Evolutionary conservation across 208 protist species (phyloP).

Genomic region (Leishmania tarentolae): DNA sequence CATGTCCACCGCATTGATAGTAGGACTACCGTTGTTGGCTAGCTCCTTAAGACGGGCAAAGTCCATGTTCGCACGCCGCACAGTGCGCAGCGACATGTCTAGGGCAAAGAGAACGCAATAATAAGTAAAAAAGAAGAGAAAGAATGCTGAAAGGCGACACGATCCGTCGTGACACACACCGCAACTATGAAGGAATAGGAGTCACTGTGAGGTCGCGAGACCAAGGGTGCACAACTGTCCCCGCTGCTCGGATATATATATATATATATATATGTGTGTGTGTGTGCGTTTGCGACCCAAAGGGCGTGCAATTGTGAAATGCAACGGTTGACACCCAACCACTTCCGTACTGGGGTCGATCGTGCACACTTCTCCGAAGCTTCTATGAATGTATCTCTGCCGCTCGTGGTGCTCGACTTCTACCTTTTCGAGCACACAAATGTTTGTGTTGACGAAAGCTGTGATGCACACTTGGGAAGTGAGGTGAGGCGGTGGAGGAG

Average conservation of each 20-base stretch:
- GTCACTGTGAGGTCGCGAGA: too few relatives aligned
- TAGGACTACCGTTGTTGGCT: neutral
- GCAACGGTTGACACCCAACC: neutral
- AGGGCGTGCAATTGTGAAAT: neutral
- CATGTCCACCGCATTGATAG: constrained; percentile 12
- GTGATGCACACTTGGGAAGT: neutral
- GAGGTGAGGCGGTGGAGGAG: neutral
- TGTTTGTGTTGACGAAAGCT: neutral
- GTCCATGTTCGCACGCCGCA: constrained; percentile 46
- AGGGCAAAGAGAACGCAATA: neutral
- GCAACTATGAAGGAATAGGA: neutral
- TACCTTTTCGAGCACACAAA: neutral
- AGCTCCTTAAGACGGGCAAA: constrained; percentile 33
- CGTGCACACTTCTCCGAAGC: neutral
- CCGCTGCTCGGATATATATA: neutral
- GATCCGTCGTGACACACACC: neutral
- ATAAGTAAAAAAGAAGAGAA: neutral
- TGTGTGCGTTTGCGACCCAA: neutral
- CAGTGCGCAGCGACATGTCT: constrained; percentile 19
- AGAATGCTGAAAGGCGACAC: neutral
- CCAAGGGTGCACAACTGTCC: neutral
- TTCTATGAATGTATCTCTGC: neutral
- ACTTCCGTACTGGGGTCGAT: neutral
- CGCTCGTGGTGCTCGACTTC: neutral
- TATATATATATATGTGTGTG: too few relatives aligned